Conservation (phyloP, 768 basidiomycete genomes). For the Trametes meyenii region DNA sequence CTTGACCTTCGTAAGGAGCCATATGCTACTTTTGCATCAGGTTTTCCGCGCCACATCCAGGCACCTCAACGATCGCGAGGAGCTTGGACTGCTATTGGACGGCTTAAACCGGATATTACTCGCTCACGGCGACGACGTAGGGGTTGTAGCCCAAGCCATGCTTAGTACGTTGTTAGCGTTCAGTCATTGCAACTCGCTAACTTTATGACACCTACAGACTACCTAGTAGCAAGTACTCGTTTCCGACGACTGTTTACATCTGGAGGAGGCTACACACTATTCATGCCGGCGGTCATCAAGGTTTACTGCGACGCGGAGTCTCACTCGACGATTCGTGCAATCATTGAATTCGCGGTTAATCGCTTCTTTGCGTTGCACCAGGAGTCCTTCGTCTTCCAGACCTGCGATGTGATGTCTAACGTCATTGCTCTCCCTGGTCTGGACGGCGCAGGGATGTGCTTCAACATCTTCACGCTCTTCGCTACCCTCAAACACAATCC, state of each 20-base stretch:
- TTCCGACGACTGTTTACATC: constrained; percentile 77
- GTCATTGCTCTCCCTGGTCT: constrained; percentile 51
- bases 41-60: constrained; percentile 73
- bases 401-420: constrained; percentile 62
- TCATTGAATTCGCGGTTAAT: constrained; percentile 71
- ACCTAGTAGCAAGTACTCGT: constrained; percentile 76
- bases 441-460: constrained; percentile 55
- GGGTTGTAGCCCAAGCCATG: constrained; percentile 74
- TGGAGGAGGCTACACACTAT: constrained; percentile 71
- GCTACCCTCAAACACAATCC: constrained; percentile 52
- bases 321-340: constrained; percentile 59
- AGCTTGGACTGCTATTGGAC: constrained; percentile 67
- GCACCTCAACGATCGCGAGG: constrained; percentile 68
- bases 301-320: constrained; percentile 64
- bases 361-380: constrained; percentile 76
- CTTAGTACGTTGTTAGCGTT: constrained; percentile 53
- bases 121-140: constrained; percentile 70
- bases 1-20: constrained; percentile 64
- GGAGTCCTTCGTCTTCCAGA: constrained; percentile 76
- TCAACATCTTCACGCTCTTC: constrained; percentile 60
- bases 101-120: constrained; percentile 72
- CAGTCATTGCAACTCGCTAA: too few species aligned
- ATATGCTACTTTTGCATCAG: constrained; percentile 68
- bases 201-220: constrained; percentile 16
- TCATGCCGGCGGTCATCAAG: constrained; percentile 74